A percentile compares a stretch with the other conserved stretches of the same genome.
Conservation (phyloP, 805 yeast species). For the Kluyveromyces aestuarii region DNA sequence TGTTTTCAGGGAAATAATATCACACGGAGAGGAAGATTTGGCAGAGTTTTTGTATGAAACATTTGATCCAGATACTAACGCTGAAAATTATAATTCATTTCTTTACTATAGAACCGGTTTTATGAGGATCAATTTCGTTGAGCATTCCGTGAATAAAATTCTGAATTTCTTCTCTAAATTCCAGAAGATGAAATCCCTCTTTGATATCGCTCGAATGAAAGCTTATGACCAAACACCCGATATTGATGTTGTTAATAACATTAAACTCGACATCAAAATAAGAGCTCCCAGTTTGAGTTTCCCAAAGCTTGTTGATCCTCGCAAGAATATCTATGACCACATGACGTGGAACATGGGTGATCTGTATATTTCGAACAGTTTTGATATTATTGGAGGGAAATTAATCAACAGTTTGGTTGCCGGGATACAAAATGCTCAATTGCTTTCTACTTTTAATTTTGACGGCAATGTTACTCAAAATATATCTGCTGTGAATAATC, state of each 20-base stretch:
- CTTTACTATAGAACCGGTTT: constrained; percentile 52
- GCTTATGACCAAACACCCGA: constrained; percentile 76
- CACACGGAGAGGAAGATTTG: constrained; percentile 66
- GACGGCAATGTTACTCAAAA: constrained; percentile 38
- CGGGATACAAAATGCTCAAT: constrained; percentile 62
- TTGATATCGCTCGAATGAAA: constrained; percentile 80
- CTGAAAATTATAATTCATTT: constrained; percentile 36
- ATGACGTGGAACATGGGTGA: constrained; percentile 77
- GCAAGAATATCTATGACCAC: constrained; percentile 41
- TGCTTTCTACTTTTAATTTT: constrained; percentile 54
- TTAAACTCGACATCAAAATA: constrained; percentile 63
- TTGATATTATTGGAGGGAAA: constrained; percentile 27
- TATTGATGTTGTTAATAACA: constrained; percentile 40
- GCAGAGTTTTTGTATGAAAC: constrained; percentile 84
- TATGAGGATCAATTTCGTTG: constrained; percentile 66
- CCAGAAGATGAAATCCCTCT: constrained; percentile 77
- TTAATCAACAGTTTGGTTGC: constrained; percentile 49
- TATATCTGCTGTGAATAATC: constrained; percentile 54
- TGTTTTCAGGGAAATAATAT: constrained; percentile 52
- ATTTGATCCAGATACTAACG: constrained; percentile 45
- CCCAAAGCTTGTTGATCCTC: constrained; percentile 46
- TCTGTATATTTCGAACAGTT: constrained; percentile 57
- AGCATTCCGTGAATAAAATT: constrained; percentile 65
- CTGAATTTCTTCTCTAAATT: constrained; percentile 62
- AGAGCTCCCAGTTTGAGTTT: constrained; percentile 79